Evolutionary conservation across 192 early-diverging fungal genomes (phyloP), one percentile per base, ranked within the genome.

Genomic region (Rhizoclosmatium sp.): DNA sequence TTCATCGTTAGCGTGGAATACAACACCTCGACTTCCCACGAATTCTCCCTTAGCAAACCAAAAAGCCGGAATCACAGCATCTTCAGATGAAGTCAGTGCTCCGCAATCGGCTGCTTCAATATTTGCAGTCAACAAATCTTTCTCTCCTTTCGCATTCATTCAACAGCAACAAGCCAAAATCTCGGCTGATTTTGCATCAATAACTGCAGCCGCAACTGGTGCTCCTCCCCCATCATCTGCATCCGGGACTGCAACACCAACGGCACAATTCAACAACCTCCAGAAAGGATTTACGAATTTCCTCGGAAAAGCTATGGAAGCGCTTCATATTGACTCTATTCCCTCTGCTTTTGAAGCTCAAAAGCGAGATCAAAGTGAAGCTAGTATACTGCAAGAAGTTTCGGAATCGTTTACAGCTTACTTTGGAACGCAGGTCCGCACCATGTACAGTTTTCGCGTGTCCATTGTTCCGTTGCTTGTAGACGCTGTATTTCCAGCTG

Each of bases 381-480:
- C 12, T 48, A 40, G 44, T 19, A 59, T 44, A 65, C 61, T 49
- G 56, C 75, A 21, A 61, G 84, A 92, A 21, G 81, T 93, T 4
- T 91, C 91, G 2, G 93, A 94, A 69, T 88, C 89, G 1, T 94
- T 93, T 78, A 93, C 93, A 0, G 91, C 93, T 19, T 85, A 88
- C 16, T 81, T 93, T 10, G 93, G 93, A 4, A 93, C 91, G 45
- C 93, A 94, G 78, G 90, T 92, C n/a, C 89, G 89, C 46, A 88
- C 90, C 4, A 93, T 92, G 31, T 92, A 93, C 71, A 94, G 92
- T 82, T 74, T 94, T 3, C 65, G 91, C 42, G 80, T 94, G 10
- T 56, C 86, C 49, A 90, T 90, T 16, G 72, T 46, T 2, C 21
- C 61, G 1, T 83, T 82, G 2, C 9, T 59, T 9, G 41, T 16